Evolutionary conservation across 2,329 filamentous ascomycete species (phyloP).

Genomic region (Pestalotiopsis sp.): DNA sequence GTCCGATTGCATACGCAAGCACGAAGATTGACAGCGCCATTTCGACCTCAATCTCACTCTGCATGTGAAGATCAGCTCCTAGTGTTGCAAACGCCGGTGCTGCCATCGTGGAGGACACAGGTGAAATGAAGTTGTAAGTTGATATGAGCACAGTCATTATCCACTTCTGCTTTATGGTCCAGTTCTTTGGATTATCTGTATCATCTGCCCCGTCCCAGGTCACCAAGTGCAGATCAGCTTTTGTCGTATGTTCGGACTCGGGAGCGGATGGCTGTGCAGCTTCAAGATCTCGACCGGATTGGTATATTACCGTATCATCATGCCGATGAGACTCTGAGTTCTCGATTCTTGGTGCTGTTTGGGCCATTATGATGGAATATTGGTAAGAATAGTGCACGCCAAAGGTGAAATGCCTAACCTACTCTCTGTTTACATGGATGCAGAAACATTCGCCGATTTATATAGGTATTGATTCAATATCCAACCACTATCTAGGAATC

Average conservation of each 20-base stretch:
- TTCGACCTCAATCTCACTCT: slow-evolving; percentile 37
- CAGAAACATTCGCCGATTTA: too few species aligned
- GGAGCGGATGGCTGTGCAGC: not conserved
- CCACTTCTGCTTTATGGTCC: slow-evolving; percentile 38
- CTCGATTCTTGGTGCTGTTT: not conserved
- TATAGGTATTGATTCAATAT: too few species aligned
- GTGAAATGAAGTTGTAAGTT: slow-evolving; percentile 53
- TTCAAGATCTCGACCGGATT: not conserved
- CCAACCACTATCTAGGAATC: too few species aligned
- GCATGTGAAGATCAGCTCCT: slow-evolving; percentile 43
- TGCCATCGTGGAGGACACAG: slow-evolving; percentile 52
- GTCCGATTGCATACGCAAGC: slow-evolving; percentile 47
- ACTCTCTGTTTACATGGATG: too few species aligned
- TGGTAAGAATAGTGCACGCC: not conserved
- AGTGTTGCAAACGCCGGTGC: slow-evolving; percentile 47
- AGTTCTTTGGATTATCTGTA: slow-evolving; percentile 45
- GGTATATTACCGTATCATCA: not conserved
- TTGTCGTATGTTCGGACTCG: not conserved
- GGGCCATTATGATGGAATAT: not conserved
- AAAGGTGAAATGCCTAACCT: not conserved
- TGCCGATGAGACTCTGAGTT: not conserved
- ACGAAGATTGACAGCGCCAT: slow-evolving; percentile 47
- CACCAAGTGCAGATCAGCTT: not conserved
- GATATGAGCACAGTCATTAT: slow-evolving; percentile 35
- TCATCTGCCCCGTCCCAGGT: slow-evolving; percentile 45